These are phyloP conservation scores for Aspergillus tanneri DNA, from an alignment of 2,329 filamentous ascomycete genomes.

Conservation along the genomic window DNA sequence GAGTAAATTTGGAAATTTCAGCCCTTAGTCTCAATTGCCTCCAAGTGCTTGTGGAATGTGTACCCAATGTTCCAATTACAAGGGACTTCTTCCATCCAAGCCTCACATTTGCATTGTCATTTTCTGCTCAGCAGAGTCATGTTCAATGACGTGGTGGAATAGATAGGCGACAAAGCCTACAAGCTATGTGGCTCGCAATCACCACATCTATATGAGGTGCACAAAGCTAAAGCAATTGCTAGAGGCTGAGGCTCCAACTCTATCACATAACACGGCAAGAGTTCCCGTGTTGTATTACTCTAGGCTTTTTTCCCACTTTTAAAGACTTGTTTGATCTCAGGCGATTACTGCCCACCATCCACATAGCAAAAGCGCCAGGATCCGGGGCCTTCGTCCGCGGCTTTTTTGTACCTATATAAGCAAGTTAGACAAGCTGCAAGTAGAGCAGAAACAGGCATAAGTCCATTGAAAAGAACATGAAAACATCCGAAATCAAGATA, in stretches of 20 bases:
- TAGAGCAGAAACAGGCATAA: too few species aligned
- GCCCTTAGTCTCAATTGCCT: slow-evolving; percentile 9
- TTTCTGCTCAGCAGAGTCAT: too few species aligned
- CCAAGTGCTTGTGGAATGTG: too few species aligned
- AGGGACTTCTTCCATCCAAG: too few species aligned
- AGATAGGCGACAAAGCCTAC: too few species aligned
- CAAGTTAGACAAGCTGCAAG: background rate
- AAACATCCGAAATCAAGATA: too few species aligned
- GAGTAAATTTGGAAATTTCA: slow-evolving; percentile 17
- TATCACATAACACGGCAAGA: slow-evolving; percentile 35
- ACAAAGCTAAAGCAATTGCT: background rate
- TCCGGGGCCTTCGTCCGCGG: slow-evolving; percentile 25
- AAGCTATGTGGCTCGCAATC: too few species aligned
- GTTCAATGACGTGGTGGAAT: too few species aligned
- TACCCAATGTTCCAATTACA: too few species aligned
- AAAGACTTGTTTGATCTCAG: slow-evolving; percentile 36
- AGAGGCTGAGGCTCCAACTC: slow-evolving; percentile 6
- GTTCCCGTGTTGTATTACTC: slow-evolving; percentile 27
- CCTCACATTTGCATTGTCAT: too few species aligned
- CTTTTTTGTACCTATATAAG: slow-evolving; percentile 33
- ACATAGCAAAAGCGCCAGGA: slow-evolving; percentile 43
- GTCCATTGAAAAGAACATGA: too few species aligned
- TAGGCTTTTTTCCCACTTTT: slow-evolving; percentile 51
- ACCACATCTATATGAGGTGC: background rate
- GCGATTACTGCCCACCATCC: slow-evolving; percentile 44